phyloP scores from a whole-genome alignment of 345 rosid species.

The Salix arbutifolia region DNA sequence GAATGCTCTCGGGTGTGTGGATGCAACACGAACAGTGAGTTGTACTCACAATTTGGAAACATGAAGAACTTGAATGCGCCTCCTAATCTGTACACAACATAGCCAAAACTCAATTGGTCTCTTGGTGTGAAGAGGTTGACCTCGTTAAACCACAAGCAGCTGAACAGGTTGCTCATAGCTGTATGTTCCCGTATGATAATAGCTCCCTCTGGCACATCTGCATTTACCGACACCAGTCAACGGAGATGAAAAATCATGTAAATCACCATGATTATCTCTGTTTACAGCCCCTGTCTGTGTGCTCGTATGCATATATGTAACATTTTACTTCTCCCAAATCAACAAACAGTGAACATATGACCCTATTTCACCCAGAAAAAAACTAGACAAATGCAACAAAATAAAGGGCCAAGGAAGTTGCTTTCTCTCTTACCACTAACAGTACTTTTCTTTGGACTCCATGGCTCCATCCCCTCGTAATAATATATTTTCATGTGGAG shows the following conservation, averaged over 20 bases:
- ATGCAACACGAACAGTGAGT: slow-evolving; percentile 75
- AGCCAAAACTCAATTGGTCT: slow-evolving; percentile 96
- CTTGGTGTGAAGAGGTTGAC: slow-evolving; percentile 93
- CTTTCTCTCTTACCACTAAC: slow-evolving; percentile 56
- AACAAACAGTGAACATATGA: not conserved
- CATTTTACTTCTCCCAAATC: not conserved
- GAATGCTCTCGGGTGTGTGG: slow-evolving; percentile 96
- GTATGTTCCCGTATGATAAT: slow-evolving; percentile 84
- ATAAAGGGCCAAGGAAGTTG: not conserved
- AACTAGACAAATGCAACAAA: not conserved
- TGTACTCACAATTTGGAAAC: slow-evolving; percentile 95
- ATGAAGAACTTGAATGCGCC: slow-evolving; percentile 66
- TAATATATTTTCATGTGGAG: slow-evolving; percentile 94
- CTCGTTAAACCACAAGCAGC: slow-evolving; percentile 98
- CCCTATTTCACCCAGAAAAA: not conserved
- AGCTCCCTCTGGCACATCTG: slow-evolving; percentile 99
- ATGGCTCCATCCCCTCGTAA: slow-evolving; percentile 84
- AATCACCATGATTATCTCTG: not conserved
- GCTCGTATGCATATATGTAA: not conserved
- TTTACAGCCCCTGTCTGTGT: not conserved
- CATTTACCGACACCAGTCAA: slow-evolving; percentile 6
- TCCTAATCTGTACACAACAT: slow-evolving; percentile 66
- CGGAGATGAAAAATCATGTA: not conserved
- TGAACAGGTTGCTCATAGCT: slow-evolving; percentile 66
- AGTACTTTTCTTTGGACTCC: slow-evolving; percentile 71